A percentile compares a stretch with the other conserved stretches of the same genome.
phyloP scores from a whole-genome alignment of 495 filamentous ascomycete genomes.

The Hypoxylon lenormandii region DNA sequence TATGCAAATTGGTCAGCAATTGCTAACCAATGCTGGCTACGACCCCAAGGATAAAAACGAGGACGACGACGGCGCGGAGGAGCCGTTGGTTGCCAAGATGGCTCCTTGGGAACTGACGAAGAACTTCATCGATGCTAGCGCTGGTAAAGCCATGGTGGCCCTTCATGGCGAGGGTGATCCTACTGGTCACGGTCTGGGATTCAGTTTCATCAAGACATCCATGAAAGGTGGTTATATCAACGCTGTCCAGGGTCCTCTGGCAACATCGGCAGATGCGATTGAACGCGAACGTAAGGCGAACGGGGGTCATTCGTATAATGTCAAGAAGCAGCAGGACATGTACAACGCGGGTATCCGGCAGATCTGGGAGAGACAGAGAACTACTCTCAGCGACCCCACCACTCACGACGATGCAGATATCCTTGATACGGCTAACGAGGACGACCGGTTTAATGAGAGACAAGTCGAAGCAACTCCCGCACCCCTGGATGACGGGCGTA shows the following conservation, averaged over 20 bases:
- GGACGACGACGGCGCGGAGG: conserved; percentile 73
- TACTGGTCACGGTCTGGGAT: conserved; percentile 90
- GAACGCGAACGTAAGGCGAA: conserved; percentile 82
- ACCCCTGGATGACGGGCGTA: conserved; percentile 78
- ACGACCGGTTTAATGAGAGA: conserved; percentile 66
- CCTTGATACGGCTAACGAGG: conserved; percentile 68
- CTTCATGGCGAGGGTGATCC: conserved; percentile 95
- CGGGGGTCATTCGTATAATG: conserved; percentile 96
- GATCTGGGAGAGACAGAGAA: conserved; percentile 90
- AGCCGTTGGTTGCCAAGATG: conserved; percentile 72
- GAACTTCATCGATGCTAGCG: conserved; percentile 91
- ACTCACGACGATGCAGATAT: conserved; percentile 75
- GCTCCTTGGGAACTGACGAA: conserved; percentile 95
- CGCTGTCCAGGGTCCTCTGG: conserved; percentile 84
- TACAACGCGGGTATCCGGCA: conserved; percentile 88
- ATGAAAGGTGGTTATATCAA: conserved; percentile 99
- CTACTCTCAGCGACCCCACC: conserved; percentile 70
- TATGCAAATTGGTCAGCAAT: conserved; percentile 92
- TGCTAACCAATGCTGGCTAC: conserved; percentile 80
- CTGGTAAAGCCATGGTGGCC: conserved; percentile 95
- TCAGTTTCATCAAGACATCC: conserved; percentile 93
- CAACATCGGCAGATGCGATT: conserved; percentile 78
- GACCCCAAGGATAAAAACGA: conserved; percentile 71
- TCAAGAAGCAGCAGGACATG: conserved; percentile 85
- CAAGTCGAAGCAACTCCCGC: conserved; percentile 57